Evolutionary conservation across 352 stramenopile genomes (phyloP).

Genomic region (Globisporangium camurandrum): DNA sequence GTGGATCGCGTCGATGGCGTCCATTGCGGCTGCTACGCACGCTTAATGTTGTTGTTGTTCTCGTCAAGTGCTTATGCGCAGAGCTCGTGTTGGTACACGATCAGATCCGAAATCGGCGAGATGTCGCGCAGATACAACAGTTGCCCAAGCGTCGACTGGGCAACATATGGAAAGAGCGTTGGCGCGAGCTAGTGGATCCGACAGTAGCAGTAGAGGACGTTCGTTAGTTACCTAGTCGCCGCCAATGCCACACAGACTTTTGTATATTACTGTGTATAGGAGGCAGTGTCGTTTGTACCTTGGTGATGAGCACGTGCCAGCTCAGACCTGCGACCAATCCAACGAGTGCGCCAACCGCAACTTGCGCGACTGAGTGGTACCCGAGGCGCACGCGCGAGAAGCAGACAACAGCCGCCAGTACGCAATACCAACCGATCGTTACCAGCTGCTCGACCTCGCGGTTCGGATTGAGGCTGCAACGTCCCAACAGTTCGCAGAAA

Average conservation of each 20-base stretch:
- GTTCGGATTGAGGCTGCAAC: conserved; percentile 41
- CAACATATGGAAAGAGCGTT: conserved; percentile 50
- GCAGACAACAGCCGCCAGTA: conserved; percentile 46
- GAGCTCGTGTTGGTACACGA: conserved; percentile 68
- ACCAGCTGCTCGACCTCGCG: conserved; percentile 49
- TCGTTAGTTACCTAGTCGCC: background rate
- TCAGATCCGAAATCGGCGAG: conserved; percentile 69
- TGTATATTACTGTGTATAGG: no score
- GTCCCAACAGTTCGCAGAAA: background rate
- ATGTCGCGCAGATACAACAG: conserved; percentile 67
- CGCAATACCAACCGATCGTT: conserved; percentile 39
- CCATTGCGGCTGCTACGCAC: conserved; percentile 1
- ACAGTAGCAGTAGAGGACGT: no score
- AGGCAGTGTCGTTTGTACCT: conserved; percentile 8
- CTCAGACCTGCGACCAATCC: conserved; percentile 30
- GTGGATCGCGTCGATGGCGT: background rate
- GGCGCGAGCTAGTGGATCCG: conserved; percentile 34
- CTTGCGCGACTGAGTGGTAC: conserved; percentile 73
- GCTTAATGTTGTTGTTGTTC: conserved; percentile 4
- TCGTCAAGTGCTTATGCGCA: conserved; percentile 14
- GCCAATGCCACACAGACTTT: no score
- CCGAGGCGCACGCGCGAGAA: conserved; percentile 71
- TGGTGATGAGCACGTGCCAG: conserved; percentile 44
- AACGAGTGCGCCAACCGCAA: conserved; percentile 43
- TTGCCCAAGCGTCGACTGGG: conserved; percentile 33